Evolutionary conservation across 2,329 filamentous ascomycete species (phyloP).

Genomic region (Leptographium flavum): DNA sequence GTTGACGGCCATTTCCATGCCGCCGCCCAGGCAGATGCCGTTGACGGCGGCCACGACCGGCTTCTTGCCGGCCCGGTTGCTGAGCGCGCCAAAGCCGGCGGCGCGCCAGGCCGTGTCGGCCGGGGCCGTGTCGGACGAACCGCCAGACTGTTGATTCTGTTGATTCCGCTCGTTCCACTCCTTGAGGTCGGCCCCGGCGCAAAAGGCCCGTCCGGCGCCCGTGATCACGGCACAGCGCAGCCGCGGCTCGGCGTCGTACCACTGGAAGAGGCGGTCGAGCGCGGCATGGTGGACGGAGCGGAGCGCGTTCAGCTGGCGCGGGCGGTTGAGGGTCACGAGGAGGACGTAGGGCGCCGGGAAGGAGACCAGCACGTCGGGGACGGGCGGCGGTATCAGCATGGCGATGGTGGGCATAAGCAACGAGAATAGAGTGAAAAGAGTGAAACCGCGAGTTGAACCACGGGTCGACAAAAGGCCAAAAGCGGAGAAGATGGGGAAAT

Average conservation of each 20-base stretch:
- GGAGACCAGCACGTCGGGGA: conserved; percentile 26
- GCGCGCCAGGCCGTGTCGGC: conserved; percentile 17
- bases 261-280: conserved; percentile 31
- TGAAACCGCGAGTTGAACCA: no score
- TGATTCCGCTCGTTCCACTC: conserved; percentile 38
- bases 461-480: no score
- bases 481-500: no score
- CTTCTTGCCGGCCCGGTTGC: conserved; percentile 54
- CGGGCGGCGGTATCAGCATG: conserved; percentile 22
- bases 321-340: conserved; percentile 45
- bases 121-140: conserved; percentile 1
- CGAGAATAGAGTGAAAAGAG: no score
- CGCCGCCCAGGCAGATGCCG: conserved; percentile 60
- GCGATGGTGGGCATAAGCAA: neutral
- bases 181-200: conserved; percentile 53
- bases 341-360: conserved; percentile 41
- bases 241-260: conserved; percentile 47
- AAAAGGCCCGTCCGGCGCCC: conserved; percentile 50
- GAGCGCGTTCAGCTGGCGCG: conserved; percentile 43
- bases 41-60: conserved; percentile 67
- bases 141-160: conserved; percentile 6
- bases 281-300: conserved; percentile 31
- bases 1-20: conserved; percentile 63
- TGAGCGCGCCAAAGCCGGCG: conserved; percentile 50
- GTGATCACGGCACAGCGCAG: conserved; percentile 51